Evolutionary conservation across 1,139 yeast genomes (phyloP), one percentile per base, ranked within the genome.

Genomic region (Geotrichum reessii): DNA sequence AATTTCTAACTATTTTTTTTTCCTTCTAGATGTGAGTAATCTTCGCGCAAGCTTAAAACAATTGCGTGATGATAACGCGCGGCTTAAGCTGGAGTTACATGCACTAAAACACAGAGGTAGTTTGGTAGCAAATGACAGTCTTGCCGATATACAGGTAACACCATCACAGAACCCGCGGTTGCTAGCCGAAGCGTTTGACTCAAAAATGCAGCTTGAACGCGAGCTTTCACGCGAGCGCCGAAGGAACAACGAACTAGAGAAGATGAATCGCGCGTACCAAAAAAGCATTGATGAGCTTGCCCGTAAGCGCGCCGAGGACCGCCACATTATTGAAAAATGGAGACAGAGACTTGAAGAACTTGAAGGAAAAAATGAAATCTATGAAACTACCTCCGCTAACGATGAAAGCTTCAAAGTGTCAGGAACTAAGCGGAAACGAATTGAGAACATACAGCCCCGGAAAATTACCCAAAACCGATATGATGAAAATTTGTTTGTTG

Each of bases 41-140:
- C 49, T 56, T 3, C 47, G 48, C 17, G 54, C 47, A 5, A 46
- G 46, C 37, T 17, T 56, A 12, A 56, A 52, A 40, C 55, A 52
- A 28, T 53, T 40, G n/a, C 52, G 58, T n/a, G 56, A 56, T 19
- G 55, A 56, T 8, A 56, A 52, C 27, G 33, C 33, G 27, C 42
- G 44, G 27, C 55, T 56, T 17, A 50, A 28, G 37, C 22, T 22
- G 28, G 31, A 50, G 47, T 3, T 50, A 9, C 31, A 50, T 5
- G 44, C 22, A n/a, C 31, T 33, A 28, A 37, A 11, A 17, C 42
- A 33, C n/a, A 11, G 47, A 2, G 17, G 47, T 14, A 21, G 17
- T 17, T 12, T 21, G n/a, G 24, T 24, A 27, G 31, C 28, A 19
- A 40, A 40, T 17, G 40, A 17, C 21, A 17, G 24, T 21, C 31